Base-by-base conservation (phyloP, 176 grass and related monocot genomes). In the Urochloa ruziziensis region DNA sequence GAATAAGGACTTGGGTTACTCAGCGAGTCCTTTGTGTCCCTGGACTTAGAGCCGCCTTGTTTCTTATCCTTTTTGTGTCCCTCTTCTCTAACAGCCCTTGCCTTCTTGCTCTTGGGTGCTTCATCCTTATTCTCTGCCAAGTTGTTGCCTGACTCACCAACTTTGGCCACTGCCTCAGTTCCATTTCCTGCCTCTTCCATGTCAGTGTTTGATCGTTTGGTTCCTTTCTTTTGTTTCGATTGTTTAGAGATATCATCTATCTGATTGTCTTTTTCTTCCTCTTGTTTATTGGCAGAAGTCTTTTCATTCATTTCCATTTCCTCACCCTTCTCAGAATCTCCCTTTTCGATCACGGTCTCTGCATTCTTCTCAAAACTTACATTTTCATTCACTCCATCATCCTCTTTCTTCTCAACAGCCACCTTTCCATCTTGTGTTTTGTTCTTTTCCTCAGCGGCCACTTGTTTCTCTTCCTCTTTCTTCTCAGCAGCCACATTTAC, bases 81-180 rank as follows among this genome's bases (percentile, higher is more conserved):
- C 80, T 73, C 86, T 82, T 89, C 83, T 54, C 64, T 78, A 35
- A 75, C 62, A 78, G 54, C 68, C 75, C 75, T 88, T 66, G 86
- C 74, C 75, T 87, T 91, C 83, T 90, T 93, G 21, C 58, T 94
- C 82, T 91, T 94, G 13, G 73, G 83, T 59, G 70, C 83, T 80
- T 79, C 83, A 63, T 84, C 83, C 53, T 84, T 86, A 80, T 72
- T 89, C 17, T 89, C 81, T 78, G 73, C 75, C 12, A 70, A 39
- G 5, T 84, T 81, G n/a, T 82, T 87, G 25, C 81, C 70, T 54
- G 27, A 62, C 19, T 81, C 59, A 10, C 82, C 51, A 35, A 27
- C 74, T 60, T 86, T 49, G 40, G 80, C 80, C 79, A 83, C 52
- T 65, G 21, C 28, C 63, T 21, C 44, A 19, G 44, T 43, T 81